These are phyloP conservation scores for Coprinopsis cinerea DNA, from an alignment of 768 basidiomycete species.

Conservation along the genomic window DNA sequence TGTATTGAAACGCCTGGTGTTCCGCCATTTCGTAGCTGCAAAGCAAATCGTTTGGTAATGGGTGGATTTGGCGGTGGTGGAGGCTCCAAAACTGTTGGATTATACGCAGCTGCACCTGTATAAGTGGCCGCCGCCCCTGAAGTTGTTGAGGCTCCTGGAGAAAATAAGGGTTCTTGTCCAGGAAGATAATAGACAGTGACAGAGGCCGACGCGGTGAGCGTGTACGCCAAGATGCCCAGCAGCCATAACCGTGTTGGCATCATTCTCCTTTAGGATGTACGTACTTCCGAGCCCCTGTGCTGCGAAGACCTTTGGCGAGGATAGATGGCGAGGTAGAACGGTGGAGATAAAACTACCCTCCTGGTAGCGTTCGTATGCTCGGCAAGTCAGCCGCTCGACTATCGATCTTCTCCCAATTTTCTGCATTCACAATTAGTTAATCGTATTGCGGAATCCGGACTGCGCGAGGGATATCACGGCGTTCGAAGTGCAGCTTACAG, in stretches of 20 bases:
- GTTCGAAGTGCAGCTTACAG: too few relatives aligned
- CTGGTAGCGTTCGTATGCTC: too few relatives aligned
- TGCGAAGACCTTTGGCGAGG: too few relatives aligned
- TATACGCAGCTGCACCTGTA: conserved; percentile 49
- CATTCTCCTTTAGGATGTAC: too few relatives aligned
- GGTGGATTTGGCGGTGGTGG: conserved; percentile 46
- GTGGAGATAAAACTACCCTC: too few relatives aligned
- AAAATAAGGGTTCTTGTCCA: conserved; percentile 22
- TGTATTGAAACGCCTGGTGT: conserved; percentile 32
- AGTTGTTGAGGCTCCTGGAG: conserved; percentile 14
- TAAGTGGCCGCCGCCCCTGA: conserved; percentile 35
- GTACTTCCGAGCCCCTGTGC: not conserved
- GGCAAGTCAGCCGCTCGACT: too few relatives aligned
- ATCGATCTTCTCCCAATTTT: too few relatives aligned
- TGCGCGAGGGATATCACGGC: too few relatives aligned
- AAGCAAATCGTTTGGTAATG: conserved; percentile 35
- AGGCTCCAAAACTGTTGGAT: conserved; percentile 41
- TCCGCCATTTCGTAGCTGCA: conserved; percentile 36
- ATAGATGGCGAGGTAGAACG: too few relatives aligned
- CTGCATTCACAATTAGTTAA: too few relatives aligned
- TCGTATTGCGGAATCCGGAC: too few relatives aligned
- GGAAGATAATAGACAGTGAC: conserved; percentile 33
- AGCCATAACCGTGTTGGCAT: conserved; percentile 1
- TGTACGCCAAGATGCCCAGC: conserved; percentile 6
- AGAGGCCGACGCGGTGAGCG: conserved; percentile 10